Evolutionary conservation across 2,329 filamentous ascomycete genomes (phyloP), one percentile per base, ranked within the genome.

Genomic region (Falciphora oryzae): DNA sequence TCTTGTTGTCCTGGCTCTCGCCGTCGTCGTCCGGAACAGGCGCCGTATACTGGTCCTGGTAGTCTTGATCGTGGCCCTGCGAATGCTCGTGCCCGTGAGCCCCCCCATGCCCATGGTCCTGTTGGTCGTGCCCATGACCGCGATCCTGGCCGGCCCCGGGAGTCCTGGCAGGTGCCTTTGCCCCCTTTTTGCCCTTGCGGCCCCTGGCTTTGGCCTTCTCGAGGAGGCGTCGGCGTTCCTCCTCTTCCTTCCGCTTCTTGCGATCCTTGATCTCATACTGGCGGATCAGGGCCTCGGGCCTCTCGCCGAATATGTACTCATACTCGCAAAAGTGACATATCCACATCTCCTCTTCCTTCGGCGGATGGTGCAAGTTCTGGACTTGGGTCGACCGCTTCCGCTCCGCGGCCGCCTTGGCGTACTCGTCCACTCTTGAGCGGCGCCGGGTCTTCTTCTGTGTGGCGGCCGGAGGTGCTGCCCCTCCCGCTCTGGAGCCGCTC

Each of bases 301-400:
- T 91, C 63, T 84, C 84, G n/a, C 94, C 94, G 74, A 97, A 98
- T 62, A 99, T 97, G 63, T 87, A 87, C 77, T 98, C 94, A 73
- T 97, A 99, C 76, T 99, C 95, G 80, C 95, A 99, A 74, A 98
- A 98, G 72, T 97, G 92, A 77, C 95, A 99, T 60, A 98, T 93
- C 91, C 93, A 98, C 62, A 93, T 85, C 67, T 97, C 91, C 68
- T 92, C 89, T 1, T 70, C 70, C 38, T 79, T 78, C 1, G 90
- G 90, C 1, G 91, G 89, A 71, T 91, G 88, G 70, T 90, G 87
- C 67, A 86, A 86, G 74, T 95, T 96, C 65, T 86, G 84, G 68
- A 90, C 89, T 70, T 91, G 85, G 66, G 95, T 91, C 71, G 91
- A 84, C 60, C 91, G 85, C 66, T 89, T 89, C 8, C 95, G 89